These are phyloP conservation scores for Dispira parvispora DNA, from an alignment of 192 early-diverging fungal species.

Conservation along the genomic window DNA sequence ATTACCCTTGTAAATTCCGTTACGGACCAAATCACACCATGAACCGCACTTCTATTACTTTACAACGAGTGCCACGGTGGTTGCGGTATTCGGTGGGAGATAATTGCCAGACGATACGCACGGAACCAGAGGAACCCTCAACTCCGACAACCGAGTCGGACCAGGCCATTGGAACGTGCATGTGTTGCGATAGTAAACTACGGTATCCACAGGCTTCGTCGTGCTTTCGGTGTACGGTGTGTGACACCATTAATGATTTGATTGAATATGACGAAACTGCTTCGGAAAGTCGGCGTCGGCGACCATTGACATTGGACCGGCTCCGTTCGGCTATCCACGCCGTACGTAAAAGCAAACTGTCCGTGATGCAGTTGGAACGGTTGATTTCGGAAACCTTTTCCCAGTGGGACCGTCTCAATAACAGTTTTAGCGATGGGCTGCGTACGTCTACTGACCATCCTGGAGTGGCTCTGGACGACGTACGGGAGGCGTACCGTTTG, in stretches of 20 bases:
- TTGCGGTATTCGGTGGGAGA: too few species aligned
- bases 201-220: slow-evolving; percentile 49
- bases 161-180: slow-evolving; percentile 33
- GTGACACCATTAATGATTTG: slow-evolving; percentile 71
- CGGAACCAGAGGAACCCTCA: too few species aligned
- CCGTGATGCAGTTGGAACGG: slow-evolving; percentile 20
- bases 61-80: too few species aligned
- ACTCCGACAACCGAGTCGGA: too few species aligned
- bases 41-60: too few species aligned
- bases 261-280: slow-evolving; percentile 15
- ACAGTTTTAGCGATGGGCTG: slow-evolving; percentile 37
- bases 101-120: too few species aligned
- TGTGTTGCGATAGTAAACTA: slow-evolving; percentile 53
- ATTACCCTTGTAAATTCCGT: too few species aligned
- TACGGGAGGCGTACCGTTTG: slow-evolving; percentile 41
- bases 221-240: slow-evolving; percentile 83
- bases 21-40: too few species aligned
- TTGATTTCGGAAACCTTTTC: slow-evolving; percentile 32
- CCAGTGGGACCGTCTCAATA: slow-evolving; percentile 41
- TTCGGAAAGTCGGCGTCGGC: slow-evolving; percentile 15
- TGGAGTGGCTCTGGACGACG: slow-evolving; percentile 43
- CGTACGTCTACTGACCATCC: slow-evolving; percentile 29
- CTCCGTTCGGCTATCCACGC: slow-evolving; percentile 23
- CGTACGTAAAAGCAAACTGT: slow-evolving; percentile 14
- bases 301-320: slow-evolving; percentile 24